Percentiles rank a stretch among this genome's conserved stretches.
Evolutionary conservation across 2,329 filamentous ascomycete species (phyloP).

Genomic region (Aureobasidium uvarum): DNA sequence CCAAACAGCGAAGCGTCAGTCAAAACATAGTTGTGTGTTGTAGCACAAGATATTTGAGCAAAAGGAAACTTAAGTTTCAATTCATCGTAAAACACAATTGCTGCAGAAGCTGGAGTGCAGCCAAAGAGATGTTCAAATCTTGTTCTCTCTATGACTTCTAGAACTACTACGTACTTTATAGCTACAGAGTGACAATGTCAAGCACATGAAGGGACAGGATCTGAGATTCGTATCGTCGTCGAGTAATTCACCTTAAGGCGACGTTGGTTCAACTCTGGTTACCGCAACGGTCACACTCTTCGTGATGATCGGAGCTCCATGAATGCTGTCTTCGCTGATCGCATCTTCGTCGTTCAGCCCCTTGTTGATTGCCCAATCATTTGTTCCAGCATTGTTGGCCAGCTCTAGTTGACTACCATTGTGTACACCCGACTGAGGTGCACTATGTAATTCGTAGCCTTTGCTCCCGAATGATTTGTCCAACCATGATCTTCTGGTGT

Average conservation of each 20-base stretch:
- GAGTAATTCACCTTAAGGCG: not conserved
- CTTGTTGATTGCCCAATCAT: slow-evolving; percentile 11
- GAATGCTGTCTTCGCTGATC: not conserved
- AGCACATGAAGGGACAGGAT: not conserved
- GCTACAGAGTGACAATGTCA: too few species aligned
- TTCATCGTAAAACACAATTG: too few species aligned
- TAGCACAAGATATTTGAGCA: too few species aligned
- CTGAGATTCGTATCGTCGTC: slow-evolving; percentile 1
- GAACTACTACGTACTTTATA: not conserved
- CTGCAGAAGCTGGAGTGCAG: too few species aligned
- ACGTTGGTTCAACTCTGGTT: not conserved
- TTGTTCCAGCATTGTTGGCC: slow-evolving; percentile 1
- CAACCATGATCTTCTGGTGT: slow-evolving; percentile 10
- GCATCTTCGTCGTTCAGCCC: not conserved
- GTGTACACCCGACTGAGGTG: not conserved
- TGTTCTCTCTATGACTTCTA: too few species aligned
- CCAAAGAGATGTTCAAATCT: too few species aligned
- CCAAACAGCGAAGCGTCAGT: too few species aligned
- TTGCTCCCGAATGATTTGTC: not conserved
- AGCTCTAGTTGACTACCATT: slow-evolving; percentile 9
- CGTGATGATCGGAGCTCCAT: not conserved
- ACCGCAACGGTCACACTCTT: slow-evolving; percentile 19
- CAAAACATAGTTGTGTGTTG: too few species aligned
- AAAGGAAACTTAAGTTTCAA: too few species aligned
- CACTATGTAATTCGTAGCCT: slow-evolving; percentile 10